Conservation (phyloP, 306 rosid species). For the Elaeagnus macrophylla region DNA sequence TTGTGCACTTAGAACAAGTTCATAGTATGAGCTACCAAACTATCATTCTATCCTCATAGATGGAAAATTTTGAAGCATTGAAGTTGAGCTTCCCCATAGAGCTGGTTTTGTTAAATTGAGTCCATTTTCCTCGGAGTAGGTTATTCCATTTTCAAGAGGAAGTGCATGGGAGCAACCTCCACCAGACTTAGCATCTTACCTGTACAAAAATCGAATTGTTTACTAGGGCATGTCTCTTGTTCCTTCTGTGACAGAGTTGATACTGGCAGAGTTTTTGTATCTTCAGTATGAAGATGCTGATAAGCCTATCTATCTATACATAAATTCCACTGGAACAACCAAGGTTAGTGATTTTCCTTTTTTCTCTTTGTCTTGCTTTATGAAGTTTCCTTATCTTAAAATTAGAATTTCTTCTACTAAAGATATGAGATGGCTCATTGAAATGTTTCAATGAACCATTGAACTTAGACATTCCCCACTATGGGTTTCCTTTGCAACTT, state of each 20-base stretch:
- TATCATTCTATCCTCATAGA: no score
- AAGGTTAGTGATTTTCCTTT: slow-evolving; percentile 39
- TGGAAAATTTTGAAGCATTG: no score
- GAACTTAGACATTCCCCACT: no score
- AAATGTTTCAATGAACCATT: no score
- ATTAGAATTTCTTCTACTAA: no score
- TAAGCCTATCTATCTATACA: slow-evolving; percentile 79
- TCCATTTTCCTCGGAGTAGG: slow-evolving; percentile 32
- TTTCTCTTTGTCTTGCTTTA: slow-evolving; percentile 1
- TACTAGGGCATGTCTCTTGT: slow-evolving; percentile 95
- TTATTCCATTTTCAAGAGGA: slow-evolving; percentile 81
- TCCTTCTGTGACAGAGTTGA: slow-evolving; percentile 87
- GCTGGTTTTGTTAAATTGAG: no score
- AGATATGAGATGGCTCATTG: no score
- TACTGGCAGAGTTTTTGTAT: slow-evolving; percentile 84
- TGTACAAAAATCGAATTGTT: slow-evolving; percentile 78
- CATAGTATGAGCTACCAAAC: no score
- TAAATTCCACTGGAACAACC: slow-evolving; percentile 93
- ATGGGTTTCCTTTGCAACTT: no score
- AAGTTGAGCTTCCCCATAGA: no score
- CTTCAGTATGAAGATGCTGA: slow-evolving; percentile 74
- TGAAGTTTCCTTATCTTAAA: no score
- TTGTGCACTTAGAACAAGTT: no score
- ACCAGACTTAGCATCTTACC: slow-evolving; percentile 88
- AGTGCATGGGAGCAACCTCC: slow-evolving; percentile 97